Evolutionary conservation across 371 early-diverging fungal genomes (phyloP).

Genomic region (Mortierella sp.): DNA sequence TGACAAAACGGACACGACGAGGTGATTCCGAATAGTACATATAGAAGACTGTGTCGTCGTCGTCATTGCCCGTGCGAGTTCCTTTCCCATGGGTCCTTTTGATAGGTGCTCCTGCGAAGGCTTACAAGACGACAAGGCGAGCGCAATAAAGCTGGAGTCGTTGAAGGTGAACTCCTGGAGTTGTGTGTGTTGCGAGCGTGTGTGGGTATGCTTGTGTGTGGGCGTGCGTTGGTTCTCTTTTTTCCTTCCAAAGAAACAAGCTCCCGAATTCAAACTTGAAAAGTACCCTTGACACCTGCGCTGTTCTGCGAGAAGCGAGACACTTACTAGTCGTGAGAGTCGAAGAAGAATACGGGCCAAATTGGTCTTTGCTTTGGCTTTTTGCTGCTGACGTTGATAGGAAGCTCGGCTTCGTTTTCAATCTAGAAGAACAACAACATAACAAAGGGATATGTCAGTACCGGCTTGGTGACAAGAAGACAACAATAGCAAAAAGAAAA

Average conservation of each 20-base stretch:
- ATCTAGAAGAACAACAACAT: conserved; percentile 55
- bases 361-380: conserved; percentile 69
- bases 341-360: conserved; percentile 79
- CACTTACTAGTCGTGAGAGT: conserved; percentile 82
- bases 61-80: conserved; percentile 6
- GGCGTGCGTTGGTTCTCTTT: background rate
- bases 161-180: background rate
- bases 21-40: background rate
- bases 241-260: background rate
- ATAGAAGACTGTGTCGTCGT: background rate
- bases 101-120: background rate
- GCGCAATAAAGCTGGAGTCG: background rate
- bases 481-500: background rate
- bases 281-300: background rate
- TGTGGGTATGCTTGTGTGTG: background rate
- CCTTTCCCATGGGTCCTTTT: conserved; percentile 5
- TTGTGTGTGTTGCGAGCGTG: background rate
- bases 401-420: conserved; percentile 69
- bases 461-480: background rate
- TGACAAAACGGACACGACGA: background rate
- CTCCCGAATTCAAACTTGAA: conserved; percentile 7
- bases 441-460: background rate
- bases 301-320: background rate
- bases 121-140: background rate
- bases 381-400: conserved; percentile 68